phyloP scores from a whole-genome alignment of 2,329 filamentous ascomycete genomes.

The Pseudogymnoascus sp. region DNA sequence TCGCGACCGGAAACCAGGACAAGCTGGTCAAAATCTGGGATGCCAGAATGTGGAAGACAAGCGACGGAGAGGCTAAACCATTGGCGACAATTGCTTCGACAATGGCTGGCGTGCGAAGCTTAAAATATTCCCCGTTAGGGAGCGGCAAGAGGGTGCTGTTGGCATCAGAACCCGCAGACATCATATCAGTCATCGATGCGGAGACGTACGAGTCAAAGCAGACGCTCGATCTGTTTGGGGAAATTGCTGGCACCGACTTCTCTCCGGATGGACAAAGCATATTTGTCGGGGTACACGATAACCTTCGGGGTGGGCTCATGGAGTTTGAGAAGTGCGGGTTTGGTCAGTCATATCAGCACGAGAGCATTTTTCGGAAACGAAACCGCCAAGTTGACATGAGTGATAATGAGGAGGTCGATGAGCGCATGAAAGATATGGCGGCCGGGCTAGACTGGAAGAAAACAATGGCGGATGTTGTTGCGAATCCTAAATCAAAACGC shows the following conservation, averaged over 20 bases:
- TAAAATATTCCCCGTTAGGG: slow-evolving; percentile 66
- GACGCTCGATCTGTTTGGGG: slow-evolving; percentile 66
- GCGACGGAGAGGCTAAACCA: slow-evolving; percentile 40
- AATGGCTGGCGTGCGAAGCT: slow-evolving; percentile 60
- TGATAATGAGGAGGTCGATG: slow-evolving; percentile 9
- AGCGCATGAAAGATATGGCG: not conserved
- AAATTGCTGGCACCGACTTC: slow-evolving; percentile 63
- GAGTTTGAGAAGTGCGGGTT: slow-evolving; percentile 28
- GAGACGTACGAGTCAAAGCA: slow-evolving; percentile 59
- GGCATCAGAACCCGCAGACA: slow-evolving; percentile 69
- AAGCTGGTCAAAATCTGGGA: slow-evolving; percentile 69
- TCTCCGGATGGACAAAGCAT: slow-evolving; percentile 60
- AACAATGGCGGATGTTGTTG: not conserved
- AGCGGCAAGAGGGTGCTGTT: slow-evolving; percentile 60
- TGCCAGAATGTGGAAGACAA: slow-evolving; percentile 58
- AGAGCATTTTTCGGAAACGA: slow-evolving; percentile 18
- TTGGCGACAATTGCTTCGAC: slow-evolving; percentile 53
- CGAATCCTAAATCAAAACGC: slow-evolving; percentile 5
- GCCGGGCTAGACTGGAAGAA: slow-evolving; percentile 11
- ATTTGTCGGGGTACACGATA: slow-evolving; percentile 61
- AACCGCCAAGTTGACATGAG: not conserved
- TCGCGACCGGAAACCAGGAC: slow-evolving; percentile 74
- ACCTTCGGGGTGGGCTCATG: slow-evolving; percentile 51
- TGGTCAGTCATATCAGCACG: slow-evolving; percentile 18
- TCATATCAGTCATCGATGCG: slow-evolving; percentile 63